Conservation (phyloP, 2,329 filamentous ascomycete genomes). For the Aspergillus terreus region DNA sequence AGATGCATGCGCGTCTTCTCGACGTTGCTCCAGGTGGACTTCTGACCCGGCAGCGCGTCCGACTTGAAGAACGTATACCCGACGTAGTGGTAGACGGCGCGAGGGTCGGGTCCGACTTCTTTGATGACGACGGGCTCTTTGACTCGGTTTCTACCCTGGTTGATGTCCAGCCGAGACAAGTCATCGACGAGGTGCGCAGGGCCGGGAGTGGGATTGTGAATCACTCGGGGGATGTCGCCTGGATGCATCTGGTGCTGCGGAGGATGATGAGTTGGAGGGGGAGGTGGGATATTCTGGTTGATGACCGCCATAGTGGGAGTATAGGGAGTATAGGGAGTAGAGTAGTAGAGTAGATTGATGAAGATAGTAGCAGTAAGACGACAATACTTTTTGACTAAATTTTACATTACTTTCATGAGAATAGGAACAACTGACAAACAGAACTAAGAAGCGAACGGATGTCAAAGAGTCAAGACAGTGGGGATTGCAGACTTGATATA, state of each 20-base stretch:
- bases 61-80: slow-evolving; percentile 37
- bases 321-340: neutral
- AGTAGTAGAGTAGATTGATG: neutral
- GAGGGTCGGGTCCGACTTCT: slow-evolving; percentile 7
- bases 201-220: slow-evolving; percentile 9
- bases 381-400: too few species aligned
- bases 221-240: slow-evolving; percentile 11
- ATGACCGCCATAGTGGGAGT: slow-evolving; percentile 13
- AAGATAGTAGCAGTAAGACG: neutral
- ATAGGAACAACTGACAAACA: neutral
- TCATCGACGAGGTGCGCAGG: slow-evolving; percentile 13
- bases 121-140: slow-evolving; percentile 2
- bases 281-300: slow-evolving; percentile 17
- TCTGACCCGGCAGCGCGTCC: slow-evolving; percentile 24
- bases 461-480: neutral
- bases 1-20: slow-evolving; percentile 28
- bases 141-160: slow-evolving; percentile 4
- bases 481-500: neutral
- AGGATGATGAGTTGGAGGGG: slow-evolving; percentile 14
- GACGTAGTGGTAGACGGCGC: slow-evolving; percentile 21
- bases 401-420: too few species aligned
- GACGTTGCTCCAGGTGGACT: slow-evolving; percentile 28
- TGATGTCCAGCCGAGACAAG: slow-evolving; percentile 17
- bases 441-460: neutral
- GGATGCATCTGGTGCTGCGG: slow-evolving; percentile 5